A percentile compares a stretch with the other conserved stretches of the same genome.
These are phyloP conservation scores for Mycena belliarum DNA, from an alignment of 768 basidiomycete species.

Conservation along the genomic window DNA sequence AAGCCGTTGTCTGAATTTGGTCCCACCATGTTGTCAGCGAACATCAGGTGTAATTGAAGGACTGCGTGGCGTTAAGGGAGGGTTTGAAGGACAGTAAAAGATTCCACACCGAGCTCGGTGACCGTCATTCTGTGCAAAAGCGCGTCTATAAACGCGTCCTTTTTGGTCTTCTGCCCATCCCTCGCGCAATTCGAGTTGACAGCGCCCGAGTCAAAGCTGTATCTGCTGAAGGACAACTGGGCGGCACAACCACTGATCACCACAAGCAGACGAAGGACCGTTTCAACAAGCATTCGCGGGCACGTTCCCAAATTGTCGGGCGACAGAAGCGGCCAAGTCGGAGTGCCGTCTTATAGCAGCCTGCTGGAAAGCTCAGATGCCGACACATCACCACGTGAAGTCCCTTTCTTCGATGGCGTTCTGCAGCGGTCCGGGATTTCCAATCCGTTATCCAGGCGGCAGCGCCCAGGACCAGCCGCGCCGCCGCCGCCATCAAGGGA, in stretches of 20 bases:
- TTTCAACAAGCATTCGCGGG: constrained; percentile 5
- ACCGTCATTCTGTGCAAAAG: constrained; percentile 18
- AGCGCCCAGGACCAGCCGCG: too few species aligned
- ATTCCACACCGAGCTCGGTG: constrained; percentile 19
- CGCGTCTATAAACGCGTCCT: constrained; percentile 21
- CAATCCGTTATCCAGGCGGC: not conserved
- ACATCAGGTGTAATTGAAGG: constrained; percentile 22
- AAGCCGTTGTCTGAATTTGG: constrained; percentile 19
- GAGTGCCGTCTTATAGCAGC: too few species aligned
- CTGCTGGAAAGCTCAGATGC: constrained; percentile 6
- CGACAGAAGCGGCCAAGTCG: too few species aligned
- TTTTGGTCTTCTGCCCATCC: constrained; percentile 7
- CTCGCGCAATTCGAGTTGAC: constrained; percentile 8
- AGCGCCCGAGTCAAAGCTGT: constrained; percentile 16
- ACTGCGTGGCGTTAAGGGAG: constrained; percentile 4
- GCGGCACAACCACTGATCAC: constrained; percentile 2
- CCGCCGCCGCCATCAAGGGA: too few species aligned
- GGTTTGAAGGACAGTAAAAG: too few species aligned
- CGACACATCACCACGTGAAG: constrained; percentile 12
- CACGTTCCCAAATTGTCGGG: not conserved
- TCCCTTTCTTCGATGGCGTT: not conserved
- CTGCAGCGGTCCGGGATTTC: not conserved
- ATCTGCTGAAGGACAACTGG: constrained; percentile 11
- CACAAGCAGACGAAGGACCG: constrained; percentile 5
- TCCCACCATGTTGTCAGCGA: constrained; percentile 21